Base-by-base conservation (phyloP, 305 asterid species). In the Galium porrigens region DNA sequence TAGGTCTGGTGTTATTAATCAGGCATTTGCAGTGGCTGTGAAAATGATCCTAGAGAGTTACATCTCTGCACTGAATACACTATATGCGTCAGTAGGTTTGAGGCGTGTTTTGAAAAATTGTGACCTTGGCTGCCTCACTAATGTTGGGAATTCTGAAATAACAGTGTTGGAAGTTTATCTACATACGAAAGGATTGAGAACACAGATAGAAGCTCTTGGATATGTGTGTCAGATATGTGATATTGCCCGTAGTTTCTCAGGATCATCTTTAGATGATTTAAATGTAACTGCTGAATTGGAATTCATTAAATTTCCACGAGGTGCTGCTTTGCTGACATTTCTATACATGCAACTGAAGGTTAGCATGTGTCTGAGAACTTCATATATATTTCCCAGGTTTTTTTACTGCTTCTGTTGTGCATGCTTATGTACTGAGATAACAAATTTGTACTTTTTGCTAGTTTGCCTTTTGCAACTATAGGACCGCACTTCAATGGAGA, bases 161-260 rank as follows among this genome's bases (percentile, higher is more conserved):
- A 87, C 99, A 30, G 70, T 94, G 59, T 80, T 94, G 82, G 99
- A 89, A 82, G 83, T 88, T 76, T 86, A 81, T 79, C 81, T 89
- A 73, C 99, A 94, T 76, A 83, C 95, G 51, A 69, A 51, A 36
- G 97, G 79, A 52, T 73, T 94, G 76, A 83, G 94, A 76, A 80
- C 82, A 67, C 99, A 87, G 84, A 81, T 94, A 69, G 94, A 86
- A 74, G 86, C 95, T 69, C 94, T 94, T 74, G 99, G 99, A 65
- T 83, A 84, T 71, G 69, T 94, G 62, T 89, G 99, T 81, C 81
- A 80, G 74, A 81, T 89, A 71, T 68, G 75, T 78, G 87, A 87
- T 78, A 73, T 85, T 57, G 83, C 89, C 42, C 61, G 42, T 54
- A 67, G 72, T 68, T 94, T 86, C 80, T 82, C 89, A 29, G 73